A percentile compares a stretch with the other conserved stretches of the same genome.
These are phyloP conservation scores for Arctium lappa DNA, from an alignment of 129 eudicot species.

Conservation along the genomic window DNA sequence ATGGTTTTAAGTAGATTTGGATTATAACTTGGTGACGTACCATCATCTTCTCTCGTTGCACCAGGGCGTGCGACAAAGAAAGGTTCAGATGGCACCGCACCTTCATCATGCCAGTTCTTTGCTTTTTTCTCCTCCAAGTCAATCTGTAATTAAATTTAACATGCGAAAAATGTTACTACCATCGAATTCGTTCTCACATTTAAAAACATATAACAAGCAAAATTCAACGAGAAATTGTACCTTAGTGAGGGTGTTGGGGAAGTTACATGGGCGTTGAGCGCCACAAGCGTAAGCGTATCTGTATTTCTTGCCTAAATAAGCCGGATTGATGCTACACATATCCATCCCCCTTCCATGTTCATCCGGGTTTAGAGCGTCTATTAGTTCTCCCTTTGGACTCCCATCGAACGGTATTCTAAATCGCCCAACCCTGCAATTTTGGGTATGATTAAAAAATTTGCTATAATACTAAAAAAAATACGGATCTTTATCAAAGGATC, in stretches of 20 bases:
- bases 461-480: not conserved
- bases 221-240: conserved; percentile 20
- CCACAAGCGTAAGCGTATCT: conserved; percentile 97
- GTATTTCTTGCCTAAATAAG: conserved; percentile 74
- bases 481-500: not conserved
- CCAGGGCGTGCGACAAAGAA: conserved; percentile 89
- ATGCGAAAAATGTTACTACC: not conserved
- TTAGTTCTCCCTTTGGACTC: conserved; percentile 64
- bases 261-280: conserved; percentile 83
- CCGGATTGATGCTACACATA: conserved; percentile 94
- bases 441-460: not conserved
- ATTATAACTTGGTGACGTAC: conserved; percentile 30
- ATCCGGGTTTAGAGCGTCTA: conserved; percentile 78
- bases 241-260: conserved; percentile 98
- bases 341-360: conserved; percentile 96
- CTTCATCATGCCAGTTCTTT: conserved; percentile 82
- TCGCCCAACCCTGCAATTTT: conserved; percentile 71
- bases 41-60: conserved; percentile 89
- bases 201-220: not conserved
- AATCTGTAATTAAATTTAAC: conserved; percentile 38
- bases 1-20: not conserved
- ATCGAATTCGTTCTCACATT: not conserved
- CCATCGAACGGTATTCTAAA: conserved; percentile 90
- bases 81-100: conserved; percentile 92
- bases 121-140: conserved; percentile 75